phyloP scores from a whole-genome alignment of 768 basidiomycete species.

The Neoboletus brunneissimus region DNA sequence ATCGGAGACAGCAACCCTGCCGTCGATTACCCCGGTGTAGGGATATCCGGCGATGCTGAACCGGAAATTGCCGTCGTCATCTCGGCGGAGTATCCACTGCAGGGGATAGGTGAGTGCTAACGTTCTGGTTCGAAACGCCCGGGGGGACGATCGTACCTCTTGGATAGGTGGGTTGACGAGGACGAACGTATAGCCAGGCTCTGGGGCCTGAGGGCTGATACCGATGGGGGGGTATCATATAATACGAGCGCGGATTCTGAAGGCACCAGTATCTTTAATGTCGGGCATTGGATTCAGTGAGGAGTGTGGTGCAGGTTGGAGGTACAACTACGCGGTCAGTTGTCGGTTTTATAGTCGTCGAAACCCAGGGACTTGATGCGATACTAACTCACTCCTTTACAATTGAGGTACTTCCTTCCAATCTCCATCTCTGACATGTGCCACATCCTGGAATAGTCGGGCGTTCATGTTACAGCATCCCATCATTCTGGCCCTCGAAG shows the following conservation, averaged over 20 bases:
- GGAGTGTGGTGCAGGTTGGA: background rate
- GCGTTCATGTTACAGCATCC: background rate
- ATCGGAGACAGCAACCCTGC: background rate
- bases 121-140: background rate
- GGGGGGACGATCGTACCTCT: background rate
- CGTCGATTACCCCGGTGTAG: background rate
- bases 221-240: background rate
- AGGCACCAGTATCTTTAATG: fast-evolving
- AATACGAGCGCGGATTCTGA: background rate
- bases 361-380: background rate
- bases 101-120: background rate
- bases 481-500: too few relatives aligned
- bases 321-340: background rate
- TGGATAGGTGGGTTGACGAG: background rate
- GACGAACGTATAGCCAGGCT: background rate
- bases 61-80: background rate
- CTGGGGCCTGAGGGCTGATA: background rate
- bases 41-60: background rate
- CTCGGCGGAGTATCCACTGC: background rate
- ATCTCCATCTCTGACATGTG: too few relatives aligned
- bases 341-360: background rate
- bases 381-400: background rate
- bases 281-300: background rate
- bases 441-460: background rate
- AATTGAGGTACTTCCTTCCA: too few relatives aligned